A percentile compares a stretch with the other conserved stretches of the same genome.
Conservation (phyloP, 441 rosid genomes). For the Bruguiera hainesii region DNA sequence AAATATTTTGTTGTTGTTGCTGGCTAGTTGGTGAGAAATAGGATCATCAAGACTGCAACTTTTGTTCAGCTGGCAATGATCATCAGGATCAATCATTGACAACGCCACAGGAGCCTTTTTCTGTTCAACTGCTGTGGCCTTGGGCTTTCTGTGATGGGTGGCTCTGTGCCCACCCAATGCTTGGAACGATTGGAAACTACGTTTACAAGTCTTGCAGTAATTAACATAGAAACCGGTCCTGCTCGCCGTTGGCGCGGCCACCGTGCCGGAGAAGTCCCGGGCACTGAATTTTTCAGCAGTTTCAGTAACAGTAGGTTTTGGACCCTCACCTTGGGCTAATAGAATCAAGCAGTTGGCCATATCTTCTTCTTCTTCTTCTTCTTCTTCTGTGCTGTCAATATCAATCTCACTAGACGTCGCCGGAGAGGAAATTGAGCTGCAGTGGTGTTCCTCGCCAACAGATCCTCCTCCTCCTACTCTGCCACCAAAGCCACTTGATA, state of each 20-base stretch:
- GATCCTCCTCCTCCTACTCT: conserved; percentile 8
- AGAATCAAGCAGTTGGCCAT: conserved; percentile 89
- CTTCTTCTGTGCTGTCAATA: conserved; percentile 52
- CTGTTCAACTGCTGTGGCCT: conserved; percentile 28
- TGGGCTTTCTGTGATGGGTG: conserved; percentile 74
- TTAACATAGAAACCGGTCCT: conserved; percentile 55
- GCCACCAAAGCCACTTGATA: conserved; percentile 37
- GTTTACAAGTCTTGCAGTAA: conserved; percentile 84
- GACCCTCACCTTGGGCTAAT: conserved; percentile 61
- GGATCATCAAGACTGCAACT: conserved; percentile 17
- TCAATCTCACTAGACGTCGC: conserved; percentile 32
- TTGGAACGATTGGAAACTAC: conserved; percentile 81
- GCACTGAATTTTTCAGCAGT: conserved; percentile 13
- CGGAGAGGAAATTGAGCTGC: conserved; percentile 38
- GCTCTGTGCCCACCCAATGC: conserved; percentile 96
- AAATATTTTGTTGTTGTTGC: conserved; percentile 2
- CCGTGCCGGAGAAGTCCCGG: conserved; percentile 25
- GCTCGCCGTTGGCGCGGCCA: conserved; percentile 17
- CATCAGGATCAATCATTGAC: conserved; percentile 8
- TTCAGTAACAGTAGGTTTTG: conserved; percentile 4
- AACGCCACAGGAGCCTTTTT: conserved; percentile 23
- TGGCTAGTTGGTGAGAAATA: neutral
- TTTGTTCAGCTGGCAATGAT: conserved; percentile 18
- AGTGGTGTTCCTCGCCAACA: conserved; percentile 26
- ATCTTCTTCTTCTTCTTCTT: conserved; percentile 65